These are phyloP conservation scores for Casuarina glauca DNA, from an alignment of 306 rosid species.

Conservation along the genomic window DNA sequence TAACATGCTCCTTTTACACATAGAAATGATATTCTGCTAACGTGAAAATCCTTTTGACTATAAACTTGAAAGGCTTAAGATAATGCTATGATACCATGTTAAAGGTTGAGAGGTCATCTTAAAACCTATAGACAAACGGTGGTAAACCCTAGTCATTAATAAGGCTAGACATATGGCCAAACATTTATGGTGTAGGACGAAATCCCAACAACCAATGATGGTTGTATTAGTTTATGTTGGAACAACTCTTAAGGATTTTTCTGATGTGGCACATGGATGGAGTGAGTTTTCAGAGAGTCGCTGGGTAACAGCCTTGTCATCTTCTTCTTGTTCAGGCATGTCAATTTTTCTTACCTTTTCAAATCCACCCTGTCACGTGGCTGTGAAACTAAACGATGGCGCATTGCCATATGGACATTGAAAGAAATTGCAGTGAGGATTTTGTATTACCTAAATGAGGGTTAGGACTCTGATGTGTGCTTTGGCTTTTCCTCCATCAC, in stretches of 20 bases:
- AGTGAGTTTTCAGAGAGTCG: slow-evolving; percentile 75
- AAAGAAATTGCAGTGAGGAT: slow-evolving; percentile 19
- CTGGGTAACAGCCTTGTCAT: slow-evolving; percentile 61
- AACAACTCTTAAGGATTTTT: slow-evolving; percentile 94
- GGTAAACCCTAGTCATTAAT: no score
- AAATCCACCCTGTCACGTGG: background rate
- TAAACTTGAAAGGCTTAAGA: no score
- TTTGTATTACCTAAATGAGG: background rate
- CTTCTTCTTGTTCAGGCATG: slow-evolving; percentile 16
- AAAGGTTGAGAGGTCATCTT: no score
- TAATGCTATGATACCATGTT: no score
- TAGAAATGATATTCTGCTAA: no score
- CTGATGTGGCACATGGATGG: slow-evolving; percentile 98
- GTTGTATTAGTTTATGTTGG: slow-evolving; percentile 82
- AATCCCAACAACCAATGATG: slow-evolving; percentile 46
- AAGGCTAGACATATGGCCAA: no score
- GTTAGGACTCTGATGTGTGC: background rate
- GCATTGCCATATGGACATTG: background rate
- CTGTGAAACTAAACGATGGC: background rate
- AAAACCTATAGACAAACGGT: no score
- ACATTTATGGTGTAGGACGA: no score
- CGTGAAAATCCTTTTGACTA: no score
- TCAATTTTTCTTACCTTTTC: background rate
- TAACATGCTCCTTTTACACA: no score
- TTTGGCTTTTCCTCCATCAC: background rate